These are phyloP conservation scores for Rhizopogon vinicolor DNA, from an alignment of 768 basidiomycete genomes.

Conservation along the genomic window DNA sequence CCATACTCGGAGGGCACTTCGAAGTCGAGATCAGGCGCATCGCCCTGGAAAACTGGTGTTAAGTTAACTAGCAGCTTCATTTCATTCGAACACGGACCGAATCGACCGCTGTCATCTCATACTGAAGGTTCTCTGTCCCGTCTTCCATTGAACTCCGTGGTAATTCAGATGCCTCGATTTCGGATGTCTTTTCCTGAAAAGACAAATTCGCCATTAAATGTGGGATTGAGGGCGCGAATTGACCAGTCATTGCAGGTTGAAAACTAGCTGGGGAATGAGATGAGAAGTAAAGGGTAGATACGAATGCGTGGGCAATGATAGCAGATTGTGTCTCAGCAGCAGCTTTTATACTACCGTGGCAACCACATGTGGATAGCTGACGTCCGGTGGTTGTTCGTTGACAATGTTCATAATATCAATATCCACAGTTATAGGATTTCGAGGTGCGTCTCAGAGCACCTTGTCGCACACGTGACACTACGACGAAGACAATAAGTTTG, in stretches of 20 bases:
- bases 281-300: neutral
- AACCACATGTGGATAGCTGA: neutral
- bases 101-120: slow-evolving; percentile 22
- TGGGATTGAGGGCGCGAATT: slow-evolving; percentile 11
- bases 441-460: too few species aligned
- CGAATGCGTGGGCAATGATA: slow-evolving; percentile 9
- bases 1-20: slow-evolving; percentile 11
- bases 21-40: slow-evolving; percentile 4
- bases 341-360: slow-evolving; percentile 14
- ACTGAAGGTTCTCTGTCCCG: slow-evolving; percentile 16
- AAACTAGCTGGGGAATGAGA: slow-evolving; percentile 9
- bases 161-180: neutral
- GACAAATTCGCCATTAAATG: slow-evolving; percentile 8
- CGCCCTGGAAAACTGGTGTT: slow-evolving; percentile 7
- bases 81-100: slow-evolving; percentile 11
- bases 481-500: neutral
- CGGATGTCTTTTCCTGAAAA: neutral
- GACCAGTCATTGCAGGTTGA: slow-evolving; percentile 21
- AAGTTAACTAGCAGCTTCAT: neutral
- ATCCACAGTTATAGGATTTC: slow-evolving; percentile 10
- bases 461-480: too few species aligned
- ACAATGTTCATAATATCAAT: slow-evolving; percentile 13
- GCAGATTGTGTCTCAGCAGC: neutral
- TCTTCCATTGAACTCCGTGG: slow-evolving; percentile 18
- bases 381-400: too few species aligned